phyloP scores from a whole-genome alignment of 2,329 filamentous ascomycete genomes.

The Ceratocystis cacaofunesta region DNA sequence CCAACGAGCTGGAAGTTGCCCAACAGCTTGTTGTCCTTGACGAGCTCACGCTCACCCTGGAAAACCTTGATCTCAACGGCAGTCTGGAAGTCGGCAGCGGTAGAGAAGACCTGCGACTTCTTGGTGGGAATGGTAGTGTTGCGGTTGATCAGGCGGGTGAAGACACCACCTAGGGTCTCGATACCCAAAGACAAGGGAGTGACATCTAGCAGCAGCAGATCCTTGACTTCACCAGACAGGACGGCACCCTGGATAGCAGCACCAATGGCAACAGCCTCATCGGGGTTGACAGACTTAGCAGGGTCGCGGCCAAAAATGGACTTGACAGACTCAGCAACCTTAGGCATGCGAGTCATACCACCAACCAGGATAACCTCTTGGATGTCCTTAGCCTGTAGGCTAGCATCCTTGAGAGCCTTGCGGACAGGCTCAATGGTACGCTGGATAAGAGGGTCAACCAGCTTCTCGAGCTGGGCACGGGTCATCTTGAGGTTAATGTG shows the following conservation, averaged over 20 bases:
- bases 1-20: slow-evolving; percentile 99
- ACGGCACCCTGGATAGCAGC: slow-evolving; percentile 95
- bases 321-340: slow-evolving; percentile 93
- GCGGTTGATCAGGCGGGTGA: slow-evolving; percentile 95
- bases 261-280: slow-evolving; percentile 95
- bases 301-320: slow-evolving; percentile 91
- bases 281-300: slow-evolving; percentile 95
- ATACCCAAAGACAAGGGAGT: slow-evolving; percentile 95
- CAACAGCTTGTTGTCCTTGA: slow-evolving; percentile 95
- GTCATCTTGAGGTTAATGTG: slow-evolving; percentile 96
- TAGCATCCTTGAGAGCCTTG: slow-evolving; percentile 93
- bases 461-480: slow-evolving; percentile 79
- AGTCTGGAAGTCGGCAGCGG: slow-evolving; percentile 93
- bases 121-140: slow-evolving; percentile 99
- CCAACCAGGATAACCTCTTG: slow-evolving; percentile 96
- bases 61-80: slow-evolving; percentile 99
- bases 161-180: slow-evolving; percentile 93
- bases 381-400: slow-evolving; percentile 80
- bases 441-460: slow-evolving; percentile 78
- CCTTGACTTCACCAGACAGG: slow-evolving; percentile 89
- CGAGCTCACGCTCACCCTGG: slow-evolving; percentile 99
- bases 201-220: slow-evolving; percentile 87
- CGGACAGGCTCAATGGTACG: slow-evolving; percentile 83
- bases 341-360: slow-evolving; percentile 99
- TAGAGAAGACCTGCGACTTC: slow-evolving; percentile 98